Percentiles rank a stretch among this genome's conserved stretches.
phyloP scores from a whole-genome alignment of 106 monocot genomes.

The Dioscorea dumetorum region DNA sequence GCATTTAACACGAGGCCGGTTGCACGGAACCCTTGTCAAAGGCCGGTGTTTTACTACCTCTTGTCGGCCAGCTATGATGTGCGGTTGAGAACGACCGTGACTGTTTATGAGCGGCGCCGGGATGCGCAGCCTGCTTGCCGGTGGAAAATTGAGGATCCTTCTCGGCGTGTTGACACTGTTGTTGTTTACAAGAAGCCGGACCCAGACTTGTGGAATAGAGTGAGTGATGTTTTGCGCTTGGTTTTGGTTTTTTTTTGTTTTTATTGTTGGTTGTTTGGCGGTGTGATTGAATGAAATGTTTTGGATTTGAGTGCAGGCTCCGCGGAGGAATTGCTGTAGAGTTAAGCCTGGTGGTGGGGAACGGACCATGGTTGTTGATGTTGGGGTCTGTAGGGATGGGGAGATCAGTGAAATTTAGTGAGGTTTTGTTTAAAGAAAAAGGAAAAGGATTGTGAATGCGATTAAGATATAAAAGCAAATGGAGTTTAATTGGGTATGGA shows the following conservation, averaged over 20 bases:
- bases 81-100: slow-evolving; percentile 32
- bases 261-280: neutral
- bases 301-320: slow-evolving; percentile 19
- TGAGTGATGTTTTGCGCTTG: slow-evolving; percentile 14
- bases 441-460: slow-evolving; percentile 1
- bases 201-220: slow-evolving; percentile 71
- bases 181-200: slow-evolving; percentile 76
- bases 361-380: slow-evolving; percentile 41
- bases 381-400: slow-evolving; percentile 44
- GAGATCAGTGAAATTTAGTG: slow-evolving; percentile 32
- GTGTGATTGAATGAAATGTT: neutral
- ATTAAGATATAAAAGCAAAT: no score
- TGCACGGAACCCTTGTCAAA: slow-evolving; percentile 71
- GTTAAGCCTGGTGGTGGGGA: slow-evolving; percentile 1
- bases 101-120: slow-evolving; percentile 29
- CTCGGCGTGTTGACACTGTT: slow-evolving; percentile 35
- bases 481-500: no score
- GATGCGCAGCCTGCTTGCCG: slow-evolving; percentile 38
- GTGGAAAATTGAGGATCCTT: slow-evolving; percentile 63
- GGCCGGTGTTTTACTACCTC: slow-evolving; percentile 67
- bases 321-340: slow-evolving; percentile 48
- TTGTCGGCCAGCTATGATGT: slow-evolving; percentile 13
- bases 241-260: neutral
- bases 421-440: neutral
- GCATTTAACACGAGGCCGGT: slow-evolving; percentile 83